Conservation (phyloP, 441 rosid genomes). For the Pelargonium australe region DNA sequence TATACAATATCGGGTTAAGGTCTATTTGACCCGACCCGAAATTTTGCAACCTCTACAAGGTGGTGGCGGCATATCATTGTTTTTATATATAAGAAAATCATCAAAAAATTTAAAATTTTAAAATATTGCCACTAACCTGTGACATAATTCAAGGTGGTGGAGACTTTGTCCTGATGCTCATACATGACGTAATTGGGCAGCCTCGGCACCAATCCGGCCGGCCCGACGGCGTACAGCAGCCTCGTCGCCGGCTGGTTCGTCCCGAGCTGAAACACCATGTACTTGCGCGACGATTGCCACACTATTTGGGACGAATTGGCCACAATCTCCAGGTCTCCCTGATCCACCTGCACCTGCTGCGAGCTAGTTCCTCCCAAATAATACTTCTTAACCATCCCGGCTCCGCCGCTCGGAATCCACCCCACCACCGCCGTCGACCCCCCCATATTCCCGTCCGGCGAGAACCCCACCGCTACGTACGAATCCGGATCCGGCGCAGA, state of each 20-base stretch:
- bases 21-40: no score
- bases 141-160: conserved; percentile 46
- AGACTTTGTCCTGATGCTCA: conserved; percentile 41
- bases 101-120: no score
- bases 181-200: conserved; percentile 35
- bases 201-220: conserved; percentile 35
- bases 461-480: conserved; percentile 67
- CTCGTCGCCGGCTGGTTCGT: conserved; percentile 32
- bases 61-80: no score
- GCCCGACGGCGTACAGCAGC: conserved; percentile 61
- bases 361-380: conserved; percentile 38
- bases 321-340: conserved; percentile 40
- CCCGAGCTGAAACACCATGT: conserved; percentile 57
- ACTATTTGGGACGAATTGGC: conserved; percentile 30
- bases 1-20: no score
- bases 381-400: conserved; percentile 36
- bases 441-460: conserved; percentile 47
- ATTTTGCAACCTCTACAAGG: no score
- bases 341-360: conserved; percentile 39
- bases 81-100: no score
- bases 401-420: conserved; percentile 46
- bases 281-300: conserved; percentile 42
- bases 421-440: conserved; percentile 80
- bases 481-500: conserved; percentile 46
- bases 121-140: conserved; percentile 39